Evolutionary conservation across 2,329 filamentous ascomycete genomes (phyloP).

Genomic region (Xylaria sp.): DNA sequence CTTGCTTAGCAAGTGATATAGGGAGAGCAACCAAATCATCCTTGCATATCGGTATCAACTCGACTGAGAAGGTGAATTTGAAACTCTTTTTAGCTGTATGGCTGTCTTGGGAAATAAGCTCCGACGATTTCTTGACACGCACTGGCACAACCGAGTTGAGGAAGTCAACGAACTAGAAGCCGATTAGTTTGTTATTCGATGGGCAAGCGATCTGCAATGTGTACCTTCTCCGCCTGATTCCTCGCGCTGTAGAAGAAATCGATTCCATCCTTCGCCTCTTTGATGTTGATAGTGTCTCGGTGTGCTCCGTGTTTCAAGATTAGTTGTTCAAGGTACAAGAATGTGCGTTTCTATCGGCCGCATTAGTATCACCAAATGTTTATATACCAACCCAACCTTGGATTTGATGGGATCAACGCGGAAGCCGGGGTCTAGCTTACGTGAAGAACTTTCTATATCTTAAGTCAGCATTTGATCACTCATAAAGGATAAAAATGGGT

Average conservation of each 20-base stretch:
- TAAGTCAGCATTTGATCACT: neutral
- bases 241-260: constrained; percentile 92
- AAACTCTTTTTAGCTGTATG: constrained; percentile 91
- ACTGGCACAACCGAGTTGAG: constrained; percentile 81
- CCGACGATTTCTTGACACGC: constrained; percentile 81
- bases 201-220: neutral
- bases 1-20: constrained; percentile 82
- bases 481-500: neutral
- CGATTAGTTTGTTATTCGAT: neutral
- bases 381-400: neutral
- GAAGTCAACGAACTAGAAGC: constrained; percentile 76
- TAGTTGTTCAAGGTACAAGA: constrained; percentile 81
- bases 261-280: constrained; percentile 92
- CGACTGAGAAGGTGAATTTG: constrained; percentile 91
- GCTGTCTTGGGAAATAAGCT: constrained; percentile 90
- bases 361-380: constrained; percentile 1
- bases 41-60: constrained; percentile 94
- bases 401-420: neutral
- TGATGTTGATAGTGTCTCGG: constrained; percentile 95
- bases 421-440: constrained; percentile 7
- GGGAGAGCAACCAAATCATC: constrained; percentile 95
- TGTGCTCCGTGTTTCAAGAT: constrained; percentile 94
- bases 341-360: constrained; percentile 68
- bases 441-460: constrained; percentile 77
- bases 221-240: constrained; percentile 81